Evolutionary conservation across 1,139 yeast species (phyloP).

Genomic region (Pichia sp.): DNA sequence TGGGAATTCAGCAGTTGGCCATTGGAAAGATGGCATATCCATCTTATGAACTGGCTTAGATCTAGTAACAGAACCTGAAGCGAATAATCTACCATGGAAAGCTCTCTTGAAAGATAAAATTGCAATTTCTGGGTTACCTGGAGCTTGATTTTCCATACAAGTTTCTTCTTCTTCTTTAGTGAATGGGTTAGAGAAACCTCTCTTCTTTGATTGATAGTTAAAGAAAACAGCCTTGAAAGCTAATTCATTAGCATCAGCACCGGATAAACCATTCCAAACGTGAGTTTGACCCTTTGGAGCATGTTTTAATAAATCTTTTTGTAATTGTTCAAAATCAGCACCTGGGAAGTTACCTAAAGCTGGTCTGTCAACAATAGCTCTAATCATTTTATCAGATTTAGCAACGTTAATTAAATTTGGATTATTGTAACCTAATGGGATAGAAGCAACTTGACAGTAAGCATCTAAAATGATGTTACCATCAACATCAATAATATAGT

Average conservation of each 20-base stretch:
- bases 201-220: constrained; percentile 59
- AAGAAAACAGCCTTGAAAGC: constrained; percentile 82
- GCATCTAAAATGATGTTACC: constrained; percentile 65
- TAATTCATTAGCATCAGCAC: constrained; percentile 80
- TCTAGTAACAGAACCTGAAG: constrained; percentile 70
- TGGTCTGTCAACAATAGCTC: constrained; percentile 69
- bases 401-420: constrained; percentile 62
- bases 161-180: constrained; percentile 53
- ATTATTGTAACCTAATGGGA: constrained; percentile 74
- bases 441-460: constrained; percentile 74
- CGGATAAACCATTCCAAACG: constrained; percentile 72
- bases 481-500: constrained; percentile 66
- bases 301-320: constrained; percentile 49
- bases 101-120: constrained; percentile 67
- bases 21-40: constrained; percentile 76
- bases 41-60: constrained; percentile 80
- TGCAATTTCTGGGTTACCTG: constrained; percentile 72
- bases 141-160: constrained; percentile 62
- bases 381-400: constrained; percentile 55
- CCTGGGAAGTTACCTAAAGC: constrained; percentile 76
- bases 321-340: constrained; percentile 50
- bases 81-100: constrained; percentile 81
- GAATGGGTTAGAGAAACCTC: constrained; percentile 47
- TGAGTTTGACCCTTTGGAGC: constrained; percentile 68
- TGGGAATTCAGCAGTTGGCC: constrained; percentile 88